Evolutionary conservation across 1,284 basidiomycete genomes (phyloP), one percentile per base, ranked within the genome.

Genomic region (Schizophyllum amplum): DNA sequence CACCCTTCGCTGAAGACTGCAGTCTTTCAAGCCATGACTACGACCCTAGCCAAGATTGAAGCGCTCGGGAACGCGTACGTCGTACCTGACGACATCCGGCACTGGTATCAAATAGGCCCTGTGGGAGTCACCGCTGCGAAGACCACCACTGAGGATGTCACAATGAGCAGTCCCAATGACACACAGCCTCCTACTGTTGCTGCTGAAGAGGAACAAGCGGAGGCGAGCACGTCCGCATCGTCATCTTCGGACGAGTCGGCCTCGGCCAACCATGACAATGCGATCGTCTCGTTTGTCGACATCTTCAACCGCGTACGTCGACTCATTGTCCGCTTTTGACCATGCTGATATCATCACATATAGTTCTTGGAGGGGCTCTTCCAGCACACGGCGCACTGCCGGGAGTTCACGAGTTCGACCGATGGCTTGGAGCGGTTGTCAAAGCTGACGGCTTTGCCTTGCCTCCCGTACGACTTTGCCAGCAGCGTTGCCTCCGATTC

Each of bases 311-410:
- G 87, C 65, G 90, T 90, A 68, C 68, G 78, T 64, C 50, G 51
- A 13, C 13, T 48, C 25, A 27, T 27, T 26, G 54, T 33, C 48
- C 47, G 21, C 22, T 33, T 51, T 22, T 33, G 48, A 52, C 53
- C n/a, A 60, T 13, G 64, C 26, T 56, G 59, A 55, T 57, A 53
- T 59, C 53, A 56, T 42, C 57, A 48, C 56, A 26, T 33, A 4
- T 58, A 94, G 90, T 93, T 96, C 67, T 77, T 98, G 56, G 93
- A 96, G 67, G 94, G 95, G 7, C 80, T 99, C 52, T 94, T 99
- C 73, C 94, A 96, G 65, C 94, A 92, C 67, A 85, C 78, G 33
- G 86, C 84, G 27, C 92, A 98, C 68, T 93, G 91, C 75, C 86
- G 86, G 60, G 96, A 98, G 63, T 98, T 99, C 69, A 83, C 98